Percentiles rank a stretch among this genome's conserved stretches.
Conservation (phyloP, 257 asterid genomes). For the Nicotiana paniculata region DNA sequence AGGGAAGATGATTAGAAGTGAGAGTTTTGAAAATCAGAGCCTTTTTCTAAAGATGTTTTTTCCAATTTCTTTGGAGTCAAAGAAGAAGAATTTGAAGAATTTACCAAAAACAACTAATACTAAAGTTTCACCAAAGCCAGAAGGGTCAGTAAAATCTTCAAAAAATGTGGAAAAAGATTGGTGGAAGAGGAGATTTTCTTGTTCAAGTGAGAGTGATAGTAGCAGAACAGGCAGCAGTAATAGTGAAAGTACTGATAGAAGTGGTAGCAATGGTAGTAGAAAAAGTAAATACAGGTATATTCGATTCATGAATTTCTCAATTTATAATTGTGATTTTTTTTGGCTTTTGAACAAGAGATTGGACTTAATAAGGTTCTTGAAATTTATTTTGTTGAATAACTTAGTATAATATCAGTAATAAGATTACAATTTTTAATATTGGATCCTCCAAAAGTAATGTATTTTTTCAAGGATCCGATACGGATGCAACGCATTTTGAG, state of each 20-base stretch:
- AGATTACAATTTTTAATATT: too few relatives aligned
- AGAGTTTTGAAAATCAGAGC: conserved; percentile 42
- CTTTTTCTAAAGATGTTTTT: conserved; percentile 53
- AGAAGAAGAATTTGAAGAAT: conserved; percentile 23
- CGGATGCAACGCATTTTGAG: too few relatives aligned
- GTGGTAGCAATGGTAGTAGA: conserved; percentile 9
- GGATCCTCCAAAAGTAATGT: too few relatives aligned
- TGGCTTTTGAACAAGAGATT: too few relatives aligned
- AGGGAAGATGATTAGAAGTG: conserved; percentile 24
- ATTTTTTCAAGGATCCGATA: too few relatives aligned
- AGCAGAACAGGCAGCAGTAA: conserved; percentile 27
- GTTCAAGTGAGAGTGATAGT: conserved; percentile 50
- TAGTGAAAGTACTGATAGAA: conserved; percentile 7
- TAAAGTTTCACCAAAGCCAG: conserved; percentile 37
- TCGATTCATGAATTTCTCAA: neutral
- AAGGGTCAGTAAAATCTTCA: neutral
- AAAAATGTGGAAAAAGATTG: conserved; percentile 7
- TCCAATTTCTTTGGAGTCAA: conserved; percentile 39
- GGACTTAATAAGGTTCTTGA: too few relatives aligned
- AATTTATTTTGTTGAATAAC: too few relatives aligned
- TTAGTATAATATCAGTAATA: too few relatives aligned
- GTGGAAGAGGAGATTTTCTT: conserved; percentile 24
- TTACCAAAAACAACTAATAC: neutral
- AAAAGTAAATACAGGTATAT: conserved; percentile 1
- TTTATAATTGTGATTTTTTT: neutral